Evolutionary conservation across 164 flowering plant genomes (phyloP), one percentile per base, ranked within the genome.

Genomic region (Annona cherimola): DNA sequence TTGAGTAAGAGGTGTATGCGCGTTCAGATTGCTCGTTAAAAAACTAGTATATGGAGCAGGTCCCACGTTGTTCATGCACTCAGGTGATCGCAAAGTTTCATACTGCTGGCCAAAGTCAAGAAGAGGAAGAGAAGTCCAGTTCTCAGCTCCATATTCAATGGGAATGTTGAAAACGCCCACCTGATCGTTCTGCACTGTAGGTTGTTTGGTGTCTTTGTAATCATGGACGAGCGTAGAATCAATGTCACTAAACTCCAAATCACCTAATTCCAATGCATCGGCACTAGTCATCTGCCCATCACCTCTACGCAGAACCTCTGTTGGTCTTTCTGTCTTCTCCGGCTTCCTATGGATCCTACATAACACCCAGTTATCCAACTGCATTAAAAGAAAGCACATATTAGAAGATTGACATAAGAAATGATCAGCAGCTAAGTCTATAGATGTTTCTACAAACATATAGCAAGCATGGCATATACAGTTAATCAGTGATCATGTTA

Each of bases 291-390:
- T 50, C 57, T 3, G 57, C 14, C 57, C 57, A 50, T 50, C 57
- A 5, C 14, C 57, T 50, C 14, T 50, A 50, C 57, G 57, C 8
- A 11, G 57, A 50, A 50, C 14, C 14, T 50, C 14, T 50, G 57
- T 5, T 9, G 57, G 11, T 62, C 40, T 62, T 62, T 8, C 12
- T 20, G 3, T 39, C 4, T 41, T 65, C n/a, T 65, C 45, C 18
- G 69, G 5, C 1, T 45, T 71, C 59, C 63, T 1, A 45, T 63
- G 63, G 5, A 71, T 63, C 40, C 19, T 45, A 18, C 67, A 62
- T 39, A 71, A 9, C 16, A 71, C 73, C 73, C 73, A 63, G 14
- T 71, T 61, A 45, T 71, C 73, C 43, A 71, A 63, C 73, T 71
- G 67, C 2, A 43, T 20, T 16, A 5, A 45, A 7, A 18, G 42